Percentiles rank a stretch among this genome's conserved stretches.
Conservation (phyloP, 345 rosid genomes). For the Salix suchowensis region DNA sequence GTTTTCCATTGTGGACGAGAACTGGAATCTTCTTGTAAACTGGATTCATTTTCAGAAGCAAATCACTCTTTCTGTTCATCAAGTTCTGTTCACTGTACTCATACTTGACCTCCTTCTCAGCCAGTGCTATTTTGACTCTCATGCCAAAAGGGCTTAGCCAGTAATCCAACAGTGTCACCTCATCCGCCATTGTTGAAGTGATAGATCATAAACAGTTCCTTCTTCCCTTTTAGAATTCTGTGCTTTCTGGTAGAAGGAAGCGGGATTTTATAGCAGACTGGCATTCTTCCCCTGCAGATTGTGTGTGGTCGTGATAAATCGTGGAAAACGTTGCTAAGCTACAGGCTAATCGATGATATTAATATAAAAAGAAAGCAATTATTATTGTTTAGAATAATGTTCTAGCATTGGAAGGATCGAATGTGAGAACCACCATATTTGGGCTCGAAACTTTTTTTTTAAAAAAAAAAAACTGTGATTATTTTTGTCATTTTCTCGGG, state of each 20-base stretch:
- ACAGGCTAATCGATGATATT: background rate
- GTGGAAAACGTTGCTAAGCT: background rate
- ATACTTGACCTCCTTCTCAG: background rate
- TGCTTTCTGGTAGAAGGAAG: too few species aligned
- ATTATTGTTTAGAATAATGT: background rate
- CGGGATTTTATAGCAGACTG: too few species aligned
- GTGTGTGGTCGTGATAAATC: too few species aligned
- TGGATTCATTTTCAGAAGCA: slow-evolving; percentile 6
- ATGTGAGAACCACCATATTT: too few species aligned
- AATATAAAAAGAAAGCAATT: too few species aligned
- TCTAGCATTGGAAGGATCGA: background rate
- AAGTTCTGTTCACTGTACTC: background rate
- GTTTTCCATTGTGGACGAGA: slow-evolving; percentile 5
- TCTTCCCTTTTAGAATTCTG: too few species aligned
- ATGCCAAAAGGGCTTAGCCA: slow-evolving; percentile 9
- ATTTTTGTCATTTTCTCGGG: too few species aligned
- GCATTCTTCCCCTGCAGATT: too few species aligned
- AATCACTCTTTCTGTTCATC: background rate
- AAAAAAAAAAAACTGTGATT: too few species aligned
- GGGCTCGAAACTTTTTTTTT: too few species aligned
- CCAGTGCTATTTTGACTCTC: background rate
- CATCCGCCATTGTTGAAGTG: background rate
- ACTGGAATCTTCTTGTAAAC: slow-evolving; percentile 11
- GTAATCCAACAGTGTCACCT: background rate
- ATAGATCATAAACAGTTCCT: too few species aligned